phyloP scores from a whole-genome alignment of 2,329 filamentous ascomycete species.

The Colletotrichum sp. region DNA sequence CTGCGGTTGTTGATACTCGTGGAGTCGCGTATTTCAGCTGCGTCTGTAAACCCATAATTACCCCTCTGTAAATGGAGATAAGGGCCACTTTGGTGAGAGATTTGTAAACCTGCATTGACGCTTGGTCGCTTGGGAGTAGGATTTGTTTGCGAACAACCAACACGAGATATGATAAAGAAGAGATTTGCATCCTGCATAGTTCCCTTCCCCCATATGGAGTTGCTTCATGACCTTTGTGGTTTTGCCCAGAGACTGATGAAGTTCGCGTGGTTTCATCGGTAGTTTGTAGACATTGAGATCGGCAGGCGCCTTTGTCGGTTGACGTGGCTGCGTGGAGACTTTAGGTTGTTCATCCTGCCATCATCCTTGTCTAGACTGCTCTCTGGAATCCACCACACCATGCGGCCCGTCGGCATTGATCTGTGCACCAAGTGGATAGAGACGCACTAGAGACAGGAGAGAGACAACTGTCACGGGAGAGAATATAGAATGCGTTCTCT shows the following conservation, averaged over 20 bases:
- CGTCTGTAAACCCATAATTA: neutral
- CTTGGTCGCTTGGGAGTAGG: neutral
- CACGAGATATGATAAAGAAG: neutral
- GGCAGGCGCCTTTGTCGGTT: neutral
- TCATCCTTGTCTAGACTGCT: neutral
- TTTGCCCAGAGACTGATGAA: neutral
- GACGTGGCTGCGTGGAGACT: constrained; percentile 11
- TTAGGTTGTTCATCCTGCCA: neutral
- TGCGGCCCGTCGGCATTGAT: neutral
- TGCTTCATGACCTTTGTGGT: neutral
- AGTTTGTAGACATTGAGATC: constrained; percentile 10
- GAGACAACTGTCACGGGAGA: neutral
- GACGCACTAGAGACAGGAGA: neutral
- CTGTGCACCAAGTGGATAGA: neutral
- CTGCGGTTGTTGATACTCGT: neutral
- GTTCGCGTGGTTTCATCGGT: neutral
- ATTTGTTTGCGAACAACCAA: neutral
- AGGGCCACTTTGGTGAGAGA: neutral
- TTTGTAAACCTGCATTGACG: neutral
- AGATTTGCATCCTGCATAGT: neutral
- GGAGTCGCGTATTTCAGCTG: neutral
- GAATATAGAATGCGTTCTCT: constrained; percentile 6
- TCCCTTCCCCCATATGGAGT: neutral
- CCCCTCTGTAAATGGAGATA: neutral
- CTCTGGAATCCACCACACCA: neutral